Evolutionary conservation across 176 grass and related monocot genomes (phyloP).

Genomic region (Urochloa ruziziensis): DNA sequence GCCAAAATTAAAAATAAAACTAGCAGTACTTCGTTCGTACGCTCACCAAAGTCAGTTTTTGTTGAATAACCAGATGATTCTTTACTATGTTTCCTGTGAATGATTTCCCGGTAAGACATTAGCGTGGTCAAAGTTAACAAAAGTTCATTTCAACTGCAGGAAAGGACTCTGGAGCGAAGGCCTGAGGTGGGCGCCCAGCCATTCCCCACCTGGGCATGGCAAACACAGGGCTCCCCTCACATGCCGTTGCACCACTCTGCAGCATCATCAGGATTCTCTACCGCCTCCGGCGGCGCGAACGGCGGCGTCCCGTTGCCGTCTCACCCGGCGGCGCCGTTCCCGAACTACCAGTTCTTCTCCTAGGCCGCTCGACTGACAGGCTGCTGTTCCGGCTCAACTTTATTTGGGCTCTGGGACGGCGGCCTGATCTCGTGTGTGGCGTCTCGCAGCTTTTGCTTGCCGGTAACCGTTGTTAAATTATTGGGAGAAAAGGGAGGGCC

Average conservation of each 20-base stretch:
- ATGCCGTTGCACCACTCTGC: constrained; percentile 66
- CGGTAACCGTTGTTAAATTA: constrained; percentile 2
- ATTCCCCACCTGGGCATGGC: constrained; percentile 62
- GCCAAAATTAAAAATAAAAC: too few relatives aligned
- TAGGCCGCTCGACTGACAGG: constrained; percentile 22
- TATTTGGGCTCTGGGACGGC: not conserved
- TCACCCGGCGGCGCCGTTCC: constrained; percentile 5
- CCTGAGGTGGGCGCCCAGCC: constrained; percentile 32
- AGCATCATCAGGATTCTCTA: constrained; percentile 99
- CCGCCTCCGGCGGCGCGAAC: constrained; percentile 24
- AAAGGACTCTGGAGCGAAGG: constrained; percentile 52
- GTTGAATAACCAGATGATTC: not conserved
- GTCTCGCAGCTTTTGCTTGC: not conserved
- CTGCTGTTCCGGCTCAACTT: not conserved
- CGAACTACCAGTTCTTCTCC: constrained; percentile 39
- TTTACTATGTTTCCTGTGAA: not conserved
- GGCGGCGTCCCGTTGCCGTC: not conserved
- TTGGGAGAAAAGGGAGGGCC: not conserved
- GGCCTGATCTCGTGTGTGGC: not conserved
- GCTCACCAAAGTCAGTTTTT: not conserved
- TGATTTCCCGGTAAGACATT: not conserved
- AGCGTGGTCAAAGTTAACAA: not conserved
- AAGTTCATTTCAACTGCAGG: constrained; percentile 43
- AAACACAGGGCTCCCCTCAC: constrained; percentile 47
- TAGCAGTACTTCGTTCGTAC: not conserved